Percentiles rank a stretch among this genome's conserved stretches.
Evolutionary conservation across 345 rosid genomes (phyloP).

Genomic region (Aquilaria yunnanensis): DNA sequence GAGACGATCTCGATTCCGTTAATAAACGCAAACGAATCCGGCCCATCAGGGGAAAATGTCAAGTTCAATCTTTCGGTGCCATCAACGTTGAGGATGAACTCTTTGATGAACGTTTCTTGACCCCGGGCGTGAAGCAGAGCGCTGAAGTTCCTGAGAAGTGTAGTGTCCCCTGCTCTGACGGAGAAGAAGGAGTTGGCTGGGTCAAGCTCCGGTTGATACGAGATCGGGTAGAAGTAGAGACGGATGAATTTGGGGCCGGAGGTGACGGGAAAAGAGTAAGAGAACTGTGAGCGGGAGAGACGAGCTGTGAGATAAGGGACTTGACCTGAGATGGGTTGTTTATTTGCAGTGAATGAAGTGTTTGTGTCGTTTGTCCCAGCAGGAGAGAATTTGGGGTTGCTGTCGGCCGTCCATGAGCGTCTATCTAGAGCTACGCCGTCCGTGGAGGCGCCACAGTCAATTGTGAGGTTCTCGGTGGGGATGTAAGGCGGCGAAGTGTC

Average conservation of each 20-base stretch:
- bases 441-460: constrained; percentile 9
- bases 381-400: constrained; percentile 4
- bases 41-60: constrained; percentile 14
- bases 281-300: constrained; percentile 14
- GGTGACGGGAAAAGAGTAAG: constrained; percentile 14
- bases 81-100: constrained; percentile 14
- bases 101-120: neutral
- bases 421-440: neutral
- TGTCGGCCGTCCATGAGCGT: constrained; percentile 11
- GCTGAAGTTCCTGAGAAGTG: constrained; percentile 30
- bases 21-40: constrained; percentile 24
- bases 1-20: constrained; percentile 34
- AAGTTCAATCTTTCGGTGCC: constrained; percentile 17
- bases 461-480: constrained; percentile 7
- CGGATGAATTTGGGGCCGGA: constrained; percentile 25
- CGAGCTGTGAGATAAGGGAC: constrained; percentile 28
- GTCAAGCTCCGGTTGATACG: constrained; percentile 10
- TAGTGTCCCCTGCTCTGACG: constrained; percentile 19
- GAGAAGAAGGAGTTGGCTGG: constrained; percentile 5
- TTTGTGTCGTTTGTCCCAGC: neutral
- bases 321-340: neutral
- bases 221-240: constrained; percentile 20
- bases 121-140: constrained; percentile 6
- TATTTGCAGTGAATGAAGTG: neutral
- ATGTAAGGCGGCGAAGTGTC: neutral